Base-by-base conservation (phyloP, 108 stramenopile species). In the Parmales sp. region DNA sequence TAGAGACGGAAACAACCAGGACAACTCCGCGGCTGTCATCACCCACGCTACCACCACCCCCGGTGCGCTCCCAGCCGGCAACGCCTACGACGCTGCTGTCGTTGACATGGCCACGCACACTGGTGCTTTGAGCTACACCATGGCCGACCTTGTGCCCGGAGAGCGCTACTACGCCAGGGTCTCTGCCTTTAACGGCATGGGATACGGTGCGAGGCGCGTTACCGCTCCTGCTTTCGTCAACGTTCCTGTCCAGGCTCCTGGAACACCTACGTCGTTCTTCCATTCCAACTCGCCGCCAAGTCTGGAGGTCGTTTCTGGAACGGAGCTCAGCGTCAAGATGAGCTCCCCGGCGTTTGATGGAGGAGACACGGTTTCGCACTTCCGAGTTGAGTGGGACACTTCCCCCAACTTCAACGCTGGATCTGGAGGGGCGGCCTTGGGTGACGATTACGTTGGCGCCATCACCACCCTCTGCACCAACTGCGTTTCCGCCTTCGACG, bases 371-470 rank as follows among this genome's bases (percentile, higher is more conserved):
- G 49, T 92, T 29, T 83, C 77, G 38, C 66, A 79, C 45, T 90
- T 85, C 75, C 74, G 82, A 38, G 77, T 92, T 43, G 88, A 92
- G 67, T 92, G 91, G 91, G 90, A 91, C 51, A 38, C 76, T 28
- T 69, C 71, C 26, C 71, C 74, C 25, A 51, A 70, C 4, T 83
- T 83, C 65, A 63, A 64, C 51, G 74, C 74, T 18, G 74, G 28
- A 5, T 28, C 76, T 38, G 73, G 71, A 51, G 78, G 78, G 46
- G 66, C 78, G 44, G 60, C 81, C 7, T 36, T 82, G 26, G 81
- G 78, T 37, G 65, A 48, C 28, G 76, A 72, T 28, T 39, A 45
- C n/a, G 68, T 68, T 9, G 51, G 65, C 64, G 78, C 75, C 23
- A 48, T 65, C 37, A 51, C 70, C 36, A 39, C 31, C 45, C 65